Conservation (phyloP, 805 yeast species). For the Kazachstania martiniae region DNA sequence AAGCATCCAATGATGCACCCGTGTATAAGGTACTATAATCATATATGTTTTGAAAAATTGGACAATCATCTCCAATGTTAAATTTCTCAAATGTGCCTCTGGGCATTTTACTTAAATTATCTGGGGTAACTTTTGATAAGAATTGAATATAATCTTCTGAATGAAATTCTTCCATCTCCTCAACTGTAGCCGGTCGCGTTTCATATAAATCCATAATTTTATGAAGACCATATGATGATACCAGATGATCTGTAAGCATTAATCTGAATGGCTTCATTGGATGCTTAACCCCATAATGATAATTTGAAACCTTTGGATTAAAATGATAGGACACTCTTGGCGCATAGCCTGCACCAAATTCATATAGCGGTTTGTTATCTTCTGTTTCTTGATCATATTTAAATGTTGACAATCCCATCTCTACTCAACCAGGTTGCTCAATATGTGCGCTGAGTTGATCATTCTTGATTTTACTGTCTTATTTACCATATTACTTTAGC, state of each 20-base stretch:
- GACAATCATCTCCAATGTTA: conserved; percentile 94
- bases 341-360: conserved; percentile 34
- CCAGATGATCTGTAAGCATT: conserved; percentile 87
- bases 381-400: conserved; percentile 33
- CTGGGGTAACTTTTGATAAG: conserved; percentile 66
- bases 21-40: conserved; percentile 72
- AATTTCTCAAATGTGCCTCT: conserved; percentile 44
- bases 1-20: conserved; percentile 87
- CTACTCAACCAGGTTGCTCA: too few species aligned
- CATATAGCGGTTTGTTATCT: conserved; percentile 36
- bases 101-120: conserved; percentile 45
- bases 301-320: conserved; percentile 68
- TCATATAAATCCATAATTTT: conserved; percentile 83
- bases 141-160: conserved; percentile 79
- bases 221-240: conserved; percentile 72
- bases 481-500: too few species aligned
- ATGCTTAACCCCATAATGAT: conserved; percentile 86
- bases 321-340: conserved; percentile 79
- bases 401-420: too few species aligned
- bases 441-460: too few species aligned
- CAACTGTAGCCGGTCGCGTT: conserved; percentile 72
- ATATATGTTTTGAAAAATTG: conserved; percentile 69
- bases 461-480: too few species aligned
- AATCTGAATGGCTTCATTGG: conserved; percentile 98
- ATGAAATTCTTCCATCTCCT: conserved; percentile 75